Conservation (phyloP, 129 eudicot genomes). For the Escallonia rubra region DNA sequence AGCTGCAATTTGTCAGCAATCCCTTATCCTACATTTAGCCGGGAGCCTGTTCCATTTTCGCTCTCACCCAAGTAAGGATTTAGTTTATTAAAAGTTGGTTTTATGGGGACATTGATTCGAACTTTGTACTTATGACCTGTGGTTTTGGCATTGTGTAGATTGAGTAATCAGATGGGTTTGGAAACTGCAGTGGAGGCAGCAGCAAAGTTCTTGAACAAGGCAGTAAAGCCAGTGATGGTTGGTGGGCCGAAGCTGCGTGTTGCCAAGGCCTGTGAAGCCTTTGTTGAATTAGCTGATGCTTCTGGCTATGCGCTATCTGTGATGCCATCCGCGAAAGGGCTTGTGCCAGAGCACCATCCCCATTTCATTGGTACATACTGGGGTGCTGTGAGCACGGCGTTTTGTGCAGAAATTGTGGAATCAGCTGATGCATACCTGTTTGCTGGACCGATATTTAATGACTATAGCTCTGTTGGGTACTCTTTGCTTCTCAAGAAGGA, state of each 20-base stretch:
- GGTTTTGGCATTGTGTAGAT: conserved; percentile 4
- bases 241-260: conserved; percentile 28
- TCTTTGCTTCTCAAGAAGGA: conserved; percentile 31
- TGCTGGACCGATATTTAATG: conserved; percentile 33
- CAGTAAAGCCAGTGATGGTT: conserved; percentile 35
- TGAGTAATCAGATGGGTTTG: conserved; percentile 28
- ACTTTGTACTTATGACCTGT: neutral
- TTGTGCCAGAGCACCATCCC: conserved; percentile 32
- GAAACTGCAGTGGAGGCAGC: conserved; percentile 33
- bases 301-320: conserved; percentile 26
- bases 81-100: neutral
- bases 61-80: conserved; percentile 18
- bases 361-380: conserved; percentile 33
- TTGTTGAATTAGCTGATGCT: conserved; percentile 24
- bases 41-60: conserved; percentile 22
- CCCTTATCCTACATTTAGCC: conserved; percentile 25
- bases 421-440: conserved; percentile 34
- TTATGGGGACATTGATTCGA: no score
- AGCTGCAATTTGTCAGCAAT: conserved; percentile 25
- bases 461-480: conserved; percentile 33
- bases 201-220: conserved; percentile 31
- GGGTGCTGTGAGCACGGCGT: conserved; percentile 34
- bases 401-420: conserved; percentile 31
- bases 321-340: conserved; percentile 37
- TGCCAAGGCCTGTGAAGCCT: conserved; percentile 17